These are phyloP conservation scores for Candida andamanensis DNA, from an alignment of 805 yeast species.

Conservation along the genomic window DNA sequence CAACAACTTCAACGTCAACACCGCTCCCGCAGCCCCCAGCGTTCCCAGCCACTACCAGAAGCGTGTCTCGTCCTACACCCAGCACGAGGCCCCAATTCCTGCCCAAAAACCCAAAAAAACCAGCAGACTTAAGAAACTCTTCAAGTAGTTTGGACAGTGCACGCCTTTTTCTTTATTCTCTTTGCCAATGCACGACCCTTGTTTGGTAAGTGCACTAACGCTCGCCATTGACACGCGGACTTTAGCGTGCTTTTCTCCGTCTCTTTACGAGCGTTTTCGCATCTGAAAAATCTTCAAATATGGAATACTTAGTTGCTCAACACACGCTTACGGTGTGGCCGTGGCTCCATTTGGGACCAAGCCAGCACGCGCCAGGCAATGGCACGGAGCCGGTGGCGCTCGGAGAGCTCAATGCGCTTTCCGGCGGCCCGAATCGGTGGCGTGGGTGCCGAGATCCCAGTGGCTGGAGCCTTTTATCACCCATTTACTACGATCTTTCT, in stretches of 20 bases:
- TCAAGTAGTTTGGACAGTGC: no score
- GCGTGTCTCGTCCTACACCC: constrained; percentile 8
- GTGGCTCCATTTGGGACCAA: no score
- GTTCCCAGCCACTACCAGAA: constrained; percentile 26
- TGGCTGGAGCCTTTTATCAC: constrained; percentile 41
- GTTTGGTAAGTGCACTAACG: no score
- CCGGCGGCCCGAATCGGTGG: not conserved
- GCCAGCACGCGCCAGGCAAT: no score
- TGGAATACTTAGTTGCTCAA: not conserved
- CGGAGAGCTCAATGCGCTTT: no score
- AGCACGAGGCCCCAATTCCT: constrained; percentile 5
- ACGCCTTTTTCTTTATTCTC: no score
- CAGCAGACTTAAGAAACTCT: constrained; percentile 42
- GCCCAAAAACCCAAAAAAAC: constrained; percentile 34
- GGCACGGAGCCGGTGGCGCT: no score
- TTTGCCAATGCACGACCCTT: no score
- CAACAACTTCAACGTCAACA: constrained; percentile 9
- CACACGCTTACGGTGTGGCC: not conserved
- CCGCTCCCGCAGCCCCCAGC: constrained; percentile 7
- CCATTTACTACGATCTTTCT: constrained; percentile 47
- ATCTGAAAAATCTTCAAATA: no score
- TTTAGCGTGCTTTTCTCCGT: no score
- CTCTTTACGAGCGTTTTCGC: no score
- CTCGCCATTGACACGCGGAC: no score
- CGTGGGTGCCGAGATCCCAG: constrained; percentile 18